A percentile compares a stretch with the other conserved stretches of the same genome.
These are phyloP conservation scores for Microsporum ferrugineum DNA, from an alignment of 2,329 filamentous ascomycete species.

Conservation along the genomic window DNA sequence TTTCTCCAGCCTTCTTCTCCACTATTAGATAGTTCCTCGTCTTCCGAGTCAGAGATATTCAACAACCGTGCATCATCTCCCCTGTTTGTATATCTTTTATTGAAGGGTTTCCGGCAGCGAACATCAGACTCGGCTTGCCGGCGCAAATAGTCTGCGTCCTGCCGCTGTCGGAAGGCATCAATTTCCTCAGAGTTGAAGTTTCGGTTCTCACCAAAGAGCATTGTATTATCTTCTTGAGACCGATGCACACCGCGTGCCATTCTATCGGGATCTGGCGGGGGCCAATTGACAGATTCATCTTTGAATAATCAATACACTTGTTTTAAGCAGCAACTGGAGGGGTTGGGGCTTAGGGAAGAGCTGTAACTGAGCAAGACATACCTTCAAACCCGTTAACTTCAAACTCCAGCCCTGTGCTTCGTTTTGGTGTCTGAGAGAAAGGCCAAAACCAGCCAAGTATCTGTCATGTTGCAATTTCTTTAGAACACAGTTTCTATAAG, in stretches of 20 bases:
- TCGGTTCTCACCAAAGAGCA: neutral
- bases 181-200: slow-evolving; percentile 32
- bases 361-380: slow-evolving; percentile 13
- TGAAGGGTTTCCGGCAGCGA: slow-evolving; percentile 32
- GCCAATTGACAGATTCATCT: slow-evolving; percentile 33
- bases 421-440: slow-evolving; percentile 40
- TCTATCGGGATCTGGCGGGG: slow-evolving; percentile 40
- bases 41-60: slow-evolving; percentile 14
- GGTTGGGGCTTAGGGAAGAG: neutral
- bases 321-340: neutral
- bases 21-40: slow-evolving; percentile 21
- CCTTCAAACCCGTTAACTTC: slow-evolving; percentile 52
- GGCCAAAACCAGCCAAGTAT: slow-evolving; percentile 51
- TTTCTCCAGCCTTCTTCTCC: slow-evolving; percentile 54
- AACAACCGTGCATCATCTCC: slow-evolving; percentile 14
- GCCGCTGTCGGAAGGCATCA: slow-evolving; percentile 44
- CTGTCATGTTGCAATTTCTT: slow-evolving; percentile 16
- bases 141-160: slow-evolving; percentile 41
- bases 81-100: slow-evolving; percentile 24
- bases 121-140: slow-evolving; percentile 27
- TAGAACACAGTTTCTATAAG: slow-evolving; percentile 1
- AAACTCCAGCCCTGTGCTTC: slow-evolving; percentile 39
- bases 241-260: slow-evolving; percentile 29
- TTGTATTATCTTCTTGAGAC: slow-evolving; percentile 7
- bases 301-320: neutral